Evolutionary conservation across 2,329 filamentous ascomycete species (phyloP), one percentile per base, ranked within the genome.

Genomic region (Sporothrix euskadiensis): DNA sequence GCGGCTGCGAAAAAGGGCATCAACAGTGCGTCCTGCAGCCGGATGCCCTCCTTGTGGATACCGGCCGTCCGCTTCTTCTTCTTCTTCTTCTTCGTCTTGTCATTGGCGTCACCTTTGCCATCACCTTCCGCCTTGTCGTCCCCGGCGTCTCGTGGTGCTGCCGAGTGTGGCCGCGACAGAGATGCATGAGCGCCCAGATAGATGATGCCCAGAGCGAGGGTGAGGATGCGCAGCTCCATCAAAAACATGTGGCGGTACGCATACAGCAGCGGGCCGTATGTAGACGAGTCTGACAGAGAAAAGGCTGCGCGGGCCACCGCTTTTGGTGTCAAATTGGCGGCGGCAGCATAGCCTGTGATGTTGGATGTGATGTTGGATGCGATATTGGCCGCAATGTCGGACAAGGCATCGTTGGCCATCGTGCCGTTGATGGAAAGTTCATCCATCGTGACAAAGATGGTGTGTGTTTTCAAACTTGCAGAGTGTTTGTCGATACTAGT

Each of bases 141-240:
- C 72, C 71, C 52, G 66, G 75, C 72, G 77, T 78, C 84, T 78
- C 84, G 79, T 1, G 89, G 87, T 1, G 84, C 90, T 0, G 95
- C 94, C 0, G 94, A 97, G 0, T 92, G 89, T 0, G 95, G 95
- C 22, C 94, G 88, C 16, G 91, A 90, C 26, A 98, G 87, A 0
- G 94, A 92, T n/a, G 92, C 93, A 81, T 97, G 92, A 9, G 94
- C 89, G 66, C 92, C 93, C 5, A 93, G 86, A 82, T 92, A 96
- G 79, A 98, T 97, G 71, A 94, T 93, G 75, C 92, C 90, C 19
- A 97, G 82, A 16, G 94, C 91, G 39, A 92, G 91, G 74, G 90
- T 79, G 73, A 88, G 80, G 63, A 89, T 83, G 75, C 84, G 84
- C 19, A 79, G 73, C 75, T 88, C 83, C 12, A 88, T 81, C 0